A percentile compares a stretch with the other conserved stretches of the same genome.
Evolutionary conservation across 768 basidiomycete species (phyloP).

Genomic region (Auricularia sp.): DNA sequence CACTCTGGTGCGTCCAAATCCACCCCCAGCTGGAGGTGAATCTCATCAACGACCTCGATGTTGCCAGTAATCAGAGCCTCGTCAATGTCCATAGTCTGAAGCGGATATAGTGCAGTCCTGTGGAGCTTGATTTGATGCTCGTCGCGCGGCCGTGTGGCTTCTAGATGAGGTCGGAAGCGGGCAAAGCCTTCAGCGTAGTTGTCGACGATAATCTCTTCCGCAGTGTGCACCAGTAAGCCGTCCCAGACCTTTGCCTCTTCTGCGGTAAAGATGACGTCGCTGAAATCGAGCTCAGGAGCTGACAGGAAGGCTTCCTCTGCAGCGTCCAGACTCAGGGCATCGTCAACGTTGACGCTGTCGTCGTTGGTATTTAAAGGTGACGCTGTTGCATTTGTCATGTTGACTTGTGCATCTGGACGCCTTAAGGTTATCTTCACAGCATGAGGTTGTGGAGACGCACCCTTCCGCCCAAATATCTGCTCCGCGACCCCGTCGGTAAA

Average conservation of each 20-base stretch:
- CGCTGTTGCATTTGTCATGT: too few species aligned
- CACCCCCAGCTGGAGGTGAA: conserved; percentile 18
- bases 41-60: conserved; percentile 21
- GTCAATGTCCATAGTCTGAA: conserved; percentile 27
- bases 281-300: not conserved
- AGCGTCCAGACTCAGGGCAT: too few species aligned
- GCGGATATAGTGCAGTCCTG: conserved; percentile 20
- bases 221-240: too few species aligned
- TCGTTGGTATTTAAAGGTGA: too few species aligned
- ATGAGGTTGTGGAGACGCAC: too few species aligned
- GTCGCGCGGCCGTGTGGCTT: conserved; percentile 12
- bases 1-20: conserved; percentile 5
- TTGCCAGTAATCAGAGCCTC: conserved; percentile 26
- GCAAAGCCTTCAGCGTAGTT: conserved; percentile 21
- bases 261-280: not conserved
- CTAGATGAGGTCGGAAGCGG: conserved; percentile 15
- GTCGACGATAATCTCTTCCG: too few species aligned
- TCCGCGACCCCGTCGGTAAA: too few species aligned
- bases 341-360: too few species aligned
- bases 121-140: conserved; percentile 20
- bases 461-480: too few species aligned
- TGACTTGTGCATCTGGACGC: too few species aligned
- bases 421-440: too few species aligned
- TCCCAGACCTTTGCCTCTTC: not conserved
- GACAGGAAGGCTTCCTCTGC: not conserved